Evolutionary conservation across 2,329 filamentous ascomycete genomes (phyloP).

Genomic region (Dothistroma pini): DNA sequence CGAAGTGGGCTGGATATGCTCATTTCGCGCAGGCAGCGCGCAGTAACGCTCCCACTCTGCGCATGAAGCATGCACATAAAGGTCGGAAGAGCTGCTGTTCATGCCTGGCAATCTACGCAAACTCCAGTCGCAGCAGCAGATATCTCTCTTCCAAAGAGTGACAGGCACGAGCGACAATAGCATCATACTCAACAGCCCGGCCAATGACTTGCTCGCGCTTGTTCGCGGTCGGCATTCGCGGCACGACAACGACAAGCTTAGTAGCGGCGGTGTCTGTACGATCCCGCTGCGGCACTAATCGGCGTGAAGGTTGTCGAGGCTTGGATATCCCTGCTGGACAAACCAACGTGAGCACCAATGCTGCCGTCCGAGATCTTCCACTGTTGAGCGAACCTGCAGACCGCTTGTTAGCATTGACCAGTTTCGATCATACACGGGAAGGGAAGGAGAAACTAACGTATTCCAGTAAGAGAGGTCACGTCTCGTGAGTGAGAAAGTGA

Average conservation of each 20-base stretch:
- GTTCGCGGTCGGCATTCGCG: neutral
- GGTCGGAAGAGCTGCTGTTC: too few species aligned
- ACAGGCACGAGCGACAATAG: neutral
- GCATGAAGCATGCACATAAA: too few species aligned
- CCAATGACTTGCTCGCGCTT: neutral
- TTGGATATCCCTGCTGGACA: slow-evolving; percentile 28
- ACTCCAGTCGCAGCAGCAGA: neutral
- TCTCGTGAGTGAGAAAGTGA: slow-evolving; percentile 19
- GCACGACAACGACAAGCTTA: neutral
- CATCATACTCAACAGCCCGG: neutral
- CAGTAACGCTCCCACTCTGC: too few species aligned
- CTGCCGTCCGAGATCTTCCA: slow-evolving; percentile 18
- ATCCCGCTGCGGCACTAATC: slow-evolving; percentile 8
- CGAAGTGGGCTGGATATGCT: too few species aligned
- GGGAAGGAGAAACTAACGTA: slow-evolving; percentile 39
- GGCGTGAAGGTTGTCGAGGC: slow-evolving; percentile 15
- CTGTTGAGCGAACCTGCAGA: slow-evolving; percentile 29
- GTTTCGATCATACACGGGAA: slow-evolving; percentile 13
- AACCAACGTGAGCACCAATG: slow-evolving; percentile 20
- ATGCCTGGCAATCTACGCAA: too few species aligned
- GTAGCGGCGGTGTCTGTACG: slow-evolving; percentile 9
- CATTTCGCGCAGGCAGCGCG: too few species aligned
- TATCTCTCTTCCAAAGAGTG: neutral
- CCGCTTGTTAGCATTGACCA: slow-evolving; percentile 29
- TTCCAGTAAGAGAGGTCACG: slow-evolving; percentile 25